Base-by-base conservation (phyloP, 805 yeast genomes). In the Hagleromyces aurorensis region DNA sequence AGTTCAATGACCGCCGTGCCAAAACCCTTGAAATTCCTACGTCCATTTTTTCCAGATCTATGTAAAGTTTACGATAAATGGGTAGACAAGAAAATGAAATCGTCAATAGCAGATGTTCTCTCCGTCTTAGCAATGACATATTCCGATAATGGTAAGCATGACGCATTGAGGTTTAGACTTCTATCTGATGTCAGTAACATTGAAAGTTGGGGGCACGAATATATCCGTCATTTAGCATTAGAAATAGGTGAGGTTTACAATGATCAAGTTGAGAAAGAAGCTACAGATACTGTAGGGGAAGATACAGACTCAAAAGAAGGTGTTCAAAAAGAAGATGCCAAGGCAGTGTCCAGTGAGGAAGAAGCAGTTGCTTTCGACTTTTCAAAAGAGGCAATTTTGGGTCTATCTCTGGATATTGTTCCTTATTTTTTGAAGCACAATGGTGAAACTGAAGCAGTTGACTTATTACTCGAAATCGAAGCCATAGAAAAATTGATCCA, bases 1-100 rank as follows among this genome's bases (percentile, higher is more conserved):
- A 83, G 96, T 21, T 87, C 96, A 6, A 91, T 91, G 96, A 91
- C 98, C 2, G 99, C 99, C 3, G 98, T 91, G 29, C 99, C 99
- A 21, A 91, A 91, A 59, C 99, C 99, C 4, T 72, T 91, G 61
- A 93, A 91, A 64, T 91, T 91, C 55, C 69, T 91, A 41, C 75
- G 95, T 50, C 95, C 96, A 6, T 83, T 76, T 50, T 91, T 78
- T 53, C 76, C 78, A 13, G 48, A 67, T n/a, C 65, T 91, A 48
- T 72, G 73, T 19, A 69, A 64, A 32, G 60, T 82, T 21, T 81
- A 78, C 55, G 76, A 71, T 20, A 63, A 65, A 19, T 85, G 96
- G 95, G 59, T 65, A 8, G 62, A 65, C 30, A 47, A 53, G 3
- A 48, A 50, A 4, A 59, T 73, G 33, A 70, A 71, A 40, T 60